Conservation (phyloP, 805 yeast species). For the Myxozyma kluyveri region DNA sequence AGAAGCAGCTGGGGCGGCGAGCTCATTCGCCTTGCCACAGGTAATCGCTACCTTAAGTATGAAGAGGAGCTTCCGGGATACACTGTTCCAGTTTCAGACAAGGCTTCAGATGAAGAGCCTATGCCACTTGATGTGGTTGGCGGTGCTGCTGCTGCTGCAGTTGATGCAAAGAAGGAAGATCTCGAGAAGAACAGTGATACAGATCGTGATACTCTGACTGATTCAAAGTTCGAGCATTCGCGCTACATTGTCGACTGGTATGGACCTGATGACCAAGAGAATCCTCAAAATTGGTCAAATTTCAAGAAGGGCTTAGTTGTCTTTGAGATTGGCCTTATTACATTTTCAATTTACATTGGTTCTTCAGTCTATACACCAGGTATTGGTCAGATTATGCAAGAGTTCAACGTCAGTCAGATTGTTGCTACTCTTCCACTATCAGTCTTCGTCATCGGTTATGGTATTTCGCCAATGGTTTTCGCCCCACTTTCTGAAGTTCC, state of each 20-base stretch:
- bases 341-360: constrained; percentile 55
- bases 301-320: constrained; percentile 43
- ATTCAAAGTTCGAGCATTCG: too few species aligned
- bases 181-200: too few species aligned
- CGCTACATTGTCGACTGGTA: constrained; percentile 24
- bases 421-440: constrained; percentile 53
- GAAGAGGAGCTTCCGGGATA: constrained; percentile 19
- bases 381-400: constrained; percentile 44
- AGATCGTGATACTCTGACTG: too few species aligned
- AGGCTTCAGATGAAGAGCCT: background rate
- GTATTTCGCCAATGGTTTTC: constrained; percentile 51
- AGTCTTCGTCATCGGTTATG: constrained; percentile 59
- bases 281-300: constrained; percentile 57
- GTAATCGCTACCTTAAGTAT: constrained; percentile 12
- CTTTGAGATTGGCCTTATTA: constrained; percentile 45
- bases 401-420: constrained; percentile 47
- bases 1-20: constrained; percentile 16
- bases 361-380: constrained; percentile 58
- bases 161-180: background rate
- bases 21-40: constrained; percentile 15
- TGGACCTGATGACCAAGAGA: constrained; percentile 31
- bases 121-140: constrained; percentile 1
- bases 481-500: constrained; percentile 61
- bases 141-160: background rate
- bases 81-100: background rate